Evolutionary conservation across 2,329 filamentous ascomycete genomes (phyloP).

Genomic region (Dactylellina drechsleri): DNA sequence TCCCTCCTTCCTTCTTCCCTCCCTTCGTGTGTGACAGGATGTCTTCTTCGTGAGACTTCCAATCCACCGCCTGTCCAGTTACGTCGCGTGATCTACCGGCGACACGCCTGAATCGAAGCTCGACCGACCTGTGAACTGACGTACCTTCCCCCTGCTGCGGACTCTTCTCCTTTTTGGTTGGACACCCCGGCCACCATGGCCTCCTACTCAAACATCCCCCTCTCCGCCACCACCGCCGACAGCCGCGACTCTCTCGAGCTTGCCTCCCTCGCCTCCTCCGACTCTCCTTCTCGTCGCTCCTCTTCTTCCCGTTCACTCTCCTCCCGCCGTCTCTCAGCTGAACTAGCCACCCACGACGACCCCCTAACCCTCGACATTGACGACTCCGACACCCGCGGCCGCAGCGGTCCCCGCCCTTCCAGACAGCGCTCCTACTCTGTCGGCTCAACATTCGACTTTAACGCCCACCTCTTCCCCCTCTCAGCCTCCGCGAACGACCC

Average conservation of each 20-base stretch:
- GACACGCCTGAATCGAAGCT: background rate
- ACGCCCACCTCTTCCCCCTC: slow-evolving; percentile 89
- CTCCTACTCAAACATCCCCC: slow-evolving; percentile 50
- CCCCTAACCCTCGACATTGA: slow-evolving; percentile 68
- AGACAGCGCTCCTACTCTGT: slow-evolving; percentile 81
- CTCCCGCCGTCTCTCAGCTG: slow-evolving; percentile 84
- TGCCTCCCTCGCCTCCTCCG: slow-evolving; percentile 89
- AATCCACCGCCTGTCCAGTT: background rate
- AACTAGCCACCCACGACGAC: slow-evolving; percentile 75
- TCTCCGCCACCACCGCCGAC: slow-evolving; percentile 58
- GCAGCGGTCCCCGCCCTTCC: slow-evolving; percentile 59
- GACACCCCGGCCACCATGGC: slow-evolving; percentile 16
- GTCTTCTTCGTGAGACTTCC: slow-evolving; percentile 8
- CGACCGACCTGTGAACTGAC: background rate
- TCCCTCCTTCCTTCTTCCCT: background rate
- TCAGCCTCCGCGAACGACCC: slow-evolving; percentile 78
- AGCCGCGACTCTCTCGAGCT: slow-evolving; percentile 92
- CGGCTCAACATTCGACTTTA: slow-evolving; percentile 93
- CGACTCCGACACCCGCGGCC: slow-evolving; percentile 55
- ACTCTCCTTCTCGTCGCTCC: slow-evolving; percentile 73
- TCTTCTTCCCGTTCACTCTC: slow-evolving; percentile 80
- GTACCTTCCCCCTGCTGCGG: background rate
- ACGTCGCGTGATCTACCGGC: background rate
- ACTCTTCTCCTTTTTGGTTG: background rate
- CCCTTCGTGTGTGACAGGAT: background rate